Evolutionary conservation across 2,329 filamentous ascomycete species (phyloP), one percentile per base, ranked within the genome.

Genomic region (Colletotrichum scovillei): DNA sequence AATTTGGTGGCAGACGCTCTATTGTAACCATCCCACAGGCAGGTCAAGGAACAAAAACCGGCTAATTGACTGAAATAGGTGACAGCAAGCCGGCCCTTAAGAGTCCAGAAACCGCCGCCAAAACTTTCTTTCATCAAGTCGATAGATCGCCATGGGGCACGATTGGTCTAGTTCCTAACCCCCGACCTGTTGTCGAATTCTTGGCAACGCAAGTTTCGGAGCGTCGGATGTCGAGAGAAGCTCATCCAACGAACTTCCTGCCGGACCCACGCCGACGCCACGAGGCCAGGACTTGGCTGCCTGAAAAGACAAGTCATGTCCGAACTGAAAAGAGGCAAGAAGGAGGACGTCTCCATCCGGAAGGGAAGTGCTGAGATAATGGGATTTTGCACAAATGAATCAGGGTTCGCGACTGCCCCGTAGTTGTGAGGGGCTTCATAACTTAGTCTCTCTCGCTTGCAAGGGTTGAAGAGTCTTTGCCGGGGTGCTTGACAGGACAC

Each of bases 321-420:
- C 66, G 66, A 30, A 38, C 35, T 26, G n/a, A 24, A 26, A 35
- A 63, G 26, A 56, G 58, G 26, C 42, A 63, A 42, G 59, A 16
- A 49, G 30, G 28, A 46, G 32, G 24, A 58, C n/a, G 35, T 57
- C 65, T 42, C 38, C 38, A 28, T 62, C 28, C 32, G 53, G 16
- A 24, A 56, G 28, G 63, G 22, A 26, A 42, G 14, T 14, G 28
- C 30, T 56, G 30, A 42, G 38, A 42, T 42, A 42, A 42, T 42
- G 38, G 58, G 58, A 57, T 58, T 69, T 52, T 52, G 59, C 67
- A 64, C 52, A 56, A 69, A 64, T 64, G 67, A 69, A 64, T 64
- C 67, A 63, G 67, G 49, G 67, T 69, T 69, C 38, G 35, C 16
- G 35, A 64, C 59, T 24, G 67, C 63, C 59, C 67, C 59, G 22